phyloP scores from a whole-genome alignment of 2,329 filamentous ascomycete genomes.

The Coleophoma eucalyptorum region DNA sequence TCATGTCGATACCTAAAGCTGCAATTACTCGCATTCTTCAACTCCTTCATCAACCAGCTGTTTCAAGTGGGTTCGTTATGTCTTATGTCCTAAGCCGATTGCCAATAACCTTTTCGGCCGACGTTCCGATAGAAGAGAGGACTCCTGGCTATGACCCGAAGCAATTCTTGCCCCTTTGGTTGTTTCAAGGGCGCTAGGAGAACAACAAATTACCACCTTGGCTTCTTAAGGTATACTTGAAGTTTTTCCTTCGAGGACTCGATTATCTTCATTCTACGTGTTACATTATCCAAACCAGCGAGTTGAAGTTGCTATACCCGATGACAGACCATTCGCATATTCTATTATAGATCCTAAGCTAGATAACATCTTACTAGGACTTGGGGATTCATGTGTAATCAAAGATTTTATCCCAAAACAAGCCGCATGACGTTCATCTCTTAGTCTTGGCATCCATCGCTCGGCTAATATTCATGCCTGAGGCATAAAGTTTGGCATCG shows the following conservation, averaged over 20 bases:
- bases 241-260: slow-evolving; percentile 1
- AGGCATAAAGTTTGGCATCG: too few relatives aligned
- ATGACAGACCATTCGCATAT: slow-evolving; percentile 1
- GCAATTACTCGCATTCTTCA: slow-evolving; percentile 3
- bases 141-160: slow-evolving; percentile 8
- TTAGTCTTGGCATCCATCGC: slow-evolving; percentile 8
- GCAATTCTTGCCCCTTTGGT: slow-evolving; percentile 3
- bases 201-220: slow-evolving; percentile 2
- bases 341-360: slow-evolving; percentile 12
- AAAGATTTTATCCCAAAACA: slow-evolving; percentile 11
- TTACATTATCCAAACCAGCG: slow-evolving; percentile 19
- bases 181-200: slow-evolving; percentile 6
- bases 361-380: slow-evolving; percentile 14
- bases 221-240: slow-evolving; percentile 8
- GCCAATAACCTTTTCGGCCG: slow-evolving; percentile 4
- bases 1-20: slow-evolving; percentile 3
- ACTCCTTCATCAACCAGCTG: slow-evolving; percentile 1
- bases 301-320: slow-evolving; percentile 5
- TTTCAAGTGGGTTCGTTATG: slow-evolving; percentile 1
- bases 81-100: not conserved
- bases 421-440: slow-evolving; percentile 11
- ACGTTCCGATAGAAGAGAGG: slow-evolving; percentile 6
- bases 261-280: slow-evolving; percentile 13
- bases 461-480: slow-evolving; percentile 12
- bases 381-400: slow-evolving; percentile 13